Base-by-base conservation (phyloP, 495 filamentous ascomycete genomes). In the Zalerion maritima region DNA sequence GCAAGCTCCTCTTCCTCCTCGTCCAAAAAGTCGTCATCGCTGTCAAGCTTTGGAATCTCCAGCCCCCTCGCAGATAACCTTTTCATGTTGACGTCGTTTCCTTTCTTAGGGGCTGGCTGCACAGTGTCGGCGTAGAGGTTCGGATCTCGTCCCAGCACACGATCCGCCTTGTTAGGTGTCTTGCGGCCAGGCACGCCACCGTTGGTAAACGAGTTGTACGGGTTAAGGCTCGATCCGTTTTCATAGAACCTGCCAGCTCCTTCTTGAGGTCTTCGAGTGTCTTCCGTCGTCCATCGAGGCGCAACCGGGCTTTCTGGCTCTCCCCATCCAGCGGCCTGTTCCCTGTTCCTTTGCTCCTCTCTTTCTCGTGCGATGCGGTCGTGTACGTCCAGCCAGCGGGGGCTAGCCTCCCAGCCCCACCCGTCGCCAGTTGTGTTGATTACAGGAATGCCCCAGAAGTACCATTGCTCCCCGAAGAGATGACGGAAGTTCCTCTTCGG, bases 321-420 rank as follows among this genome's bases (percentile, higher is more conserved):
- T n/a, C 64, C 69, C 68, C 71, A 71, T 0, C 67, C 66, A 2
- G 66, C 64, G n/a, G 45, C 49, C 11, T 51, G 37, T 40, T 79
- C 70, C 24, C 70, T 57, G 31, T 69, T 60, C 14, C 58, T 47
- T 35, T 81, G 73, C 29, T 64, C 57, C 27, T 74, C 67, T 10
- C 80, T 57, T 36, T 73, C 65, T 3, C 52, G 28, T 2, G 69
- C 60, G 18, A 82, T 44, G 2, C 55, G 51, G 13, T 83, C 75
- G 22, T 71, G 62, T 3, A 74, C 75, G 14, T 70, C 73, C 10
- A 79, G 36, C 68, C 82, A 89, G 35, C 65, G 67, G 1, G 58
- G 52, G 34, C 72, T 92, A 1, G 84, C 68, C 44, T 93, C 85
- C 89, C 89, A 97, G 41, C 54, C 69, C 85, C 85, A 96, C n/a